A percentile compares a stretch with the other conserved stretches of the same genome.
Evolutionary conservation across 1,139 yeast genomes (phyloP).

Genomic region (Suhomyces taliae): DNA sequence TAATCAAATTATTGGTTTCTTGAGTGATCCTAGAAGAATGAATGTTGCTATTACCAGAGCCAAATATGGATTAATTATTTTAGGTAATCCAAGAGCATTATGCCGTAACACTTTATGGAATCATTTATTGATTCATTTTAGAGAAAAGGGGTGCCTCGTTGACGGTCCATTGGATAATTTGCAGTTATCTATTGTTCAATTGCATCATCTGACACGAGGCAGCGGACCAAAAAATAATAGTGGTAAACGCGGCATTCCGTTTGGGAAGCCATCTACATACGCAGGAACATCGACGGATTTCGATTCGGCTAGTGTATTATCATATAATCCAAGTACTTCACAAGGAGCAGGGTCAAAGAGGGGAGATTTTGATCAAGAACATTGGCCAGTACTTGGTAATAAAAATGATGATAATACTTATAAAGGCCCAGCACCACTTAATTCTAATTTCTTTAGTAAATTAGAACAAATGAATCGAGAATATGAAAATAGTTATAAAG

Average conservation of each 20-base stretch:
- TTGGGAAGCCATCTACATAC: slow-evolving; percentile 4
- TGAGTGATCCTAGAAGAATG: slow-evolving; percentile 85
- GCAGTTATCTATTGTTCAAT: slow-evolving; percentile 69
- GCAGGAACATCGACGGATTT: slow-evolving; percentile 24
- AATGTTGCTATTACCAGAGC: slow-evolving; percentile 94
- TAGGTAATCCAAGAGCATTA: slow-evolving; percentile 84
- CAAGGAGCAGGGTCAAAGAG: not conserved
- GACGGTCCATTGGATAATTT: slow-evolving; percentile 88
- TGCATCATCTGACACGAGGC: slow-evolving; percentile 20
- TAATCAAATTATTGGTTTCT: slow-evolving; percentile 77
- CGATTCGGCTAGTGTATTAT: slow-evolving; percentile 51
- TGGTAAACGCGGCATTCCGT: not conserved
- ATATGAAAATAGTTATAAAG: slow-evolving; percentile 26
- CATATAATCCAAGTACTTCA: slow-evolving; percentile 28
- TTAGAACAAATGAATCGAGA: slow-evolving; percentile 32
- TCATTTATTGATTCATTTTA: slow-evolving; percentile 70
- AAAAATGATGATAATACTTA: slow-evolving; percentile 14
- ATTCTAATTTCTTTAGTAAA: slow-evolving; percentile 44
- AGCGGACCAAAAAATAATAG: not conserved
- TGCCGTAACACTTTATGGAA: slow-evolving; percentile 78
- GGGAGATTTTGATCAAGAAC: slow-evolving; percentile 8
- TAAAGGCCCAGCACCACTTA: slow-evolving; percentile 25
- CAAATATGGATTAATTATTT: slow-evolving; percentile 74
- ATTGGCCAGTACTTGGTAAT: slow-evolving; percentile 41
- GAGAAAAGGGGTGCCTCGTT: slow-evolving; percentile 84